Evolutionary conservation across 83 land plant genomes (phyloP), one percentile per base, ranked within the genome.

Genomic region (Picea abies): DNA sequence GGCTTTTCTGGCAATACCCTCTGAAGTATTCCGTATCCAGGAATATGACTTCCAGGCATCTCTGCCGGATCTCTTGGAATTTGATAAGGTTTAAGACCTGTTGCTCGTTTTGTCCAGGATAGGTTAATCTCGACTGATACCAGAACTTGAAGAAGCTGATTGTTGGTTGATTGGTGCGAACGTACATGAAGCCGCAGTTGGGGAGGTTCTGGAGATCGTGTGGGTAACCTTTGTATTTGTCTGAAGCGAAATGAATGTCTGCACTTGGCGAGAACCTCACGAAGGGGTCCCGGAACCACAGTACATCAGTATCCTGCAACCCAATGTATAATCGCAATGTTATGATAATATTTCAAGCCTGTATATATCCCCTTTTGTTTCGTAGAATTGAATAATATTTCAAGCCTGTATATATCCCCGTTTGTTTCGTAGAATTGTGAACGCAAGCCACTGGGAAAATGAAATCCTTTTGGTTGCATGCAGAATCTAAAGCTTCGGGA

Each of bases 1-100:
- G 83, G 77, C 84, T 79, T 4, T 82, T 65, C 20, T 86, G 84
- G 75, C 97, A 95, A 56, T 93, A 93, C 9, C 97, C 97, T 52
- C 92, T 89, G 75, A 94, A 93, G 83, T 76, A 83, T 4, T 37
- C 20, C 5, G 92, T 91, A 79, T 93, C 87, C 39, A 93, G 82
- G 81, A 87, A 88, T n/a, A 84, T 80, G 44, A 86, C 52, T 20
- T 79, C 80, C 14, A 93, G 63, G 4, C 85, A 84, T n/a, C 69
- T n/a, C 3, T 9, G 69, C 0, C 9, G n/a, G 12, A 66, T n/a
- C 69, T 66, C 69, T 25, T n/a, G 2, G 1, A 0, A 9, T 25
- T 66, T 66, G 12, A 66, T 25, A 22, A 25, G 0, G 29, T 66
- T 66, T 7, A 66, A 25, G 2, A 66, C 69, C 23, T 66, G 9